These are phyloP conservation scores for Barnettozyma botsteinii DNA, from an alignment of 805 yeast genomes.

Conservation along the genomic window DNA sequence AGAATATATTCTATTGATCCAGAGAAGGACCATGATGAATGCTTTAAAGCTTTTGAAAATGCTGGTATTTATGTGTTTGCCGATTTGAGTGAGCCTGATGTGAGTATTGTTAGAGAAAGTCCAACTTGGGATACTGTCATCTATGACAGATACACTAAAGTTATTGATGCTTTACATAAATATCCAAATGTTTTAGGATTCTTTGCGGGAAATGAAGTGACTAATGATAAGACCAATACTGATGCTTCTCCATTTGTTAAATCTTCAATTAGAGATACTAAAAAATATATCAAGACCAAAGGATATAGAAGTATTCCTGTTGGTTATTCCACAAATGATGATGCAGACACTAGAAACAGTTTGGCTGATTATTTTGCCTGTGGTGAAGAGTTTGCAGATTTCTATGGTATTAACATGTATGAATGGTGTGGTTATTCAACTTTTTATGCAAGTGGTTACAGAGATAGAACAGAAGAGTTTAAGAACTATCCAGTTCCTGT, in stretches of 20 bases:
- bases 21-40: conserved; percentile 59
- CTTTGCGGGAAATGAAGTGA: conserved; percentile 97
- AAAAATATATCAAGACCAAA: conserved; percentile 60
- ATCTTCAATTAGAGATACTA: conserved; percentile 91
- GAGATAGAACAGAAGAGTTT: conserved; percentile 57
- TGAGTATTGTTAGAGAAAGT: conserved; percentile 66
- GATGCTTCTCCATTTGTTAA: conserved; percentile 91
- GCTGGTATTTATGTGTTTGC: conserved; percentile 91
- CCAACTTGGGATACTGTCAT: conserved; percentile 76
- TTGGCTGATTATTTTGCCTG: conserved; percentile 85
- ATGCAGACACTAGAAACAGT: conserved; percentile 66
- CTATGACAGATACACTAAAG: conserved; percentile 71
- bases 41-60: conserved; percentile 68
- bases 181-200: conserved; percentile 85
- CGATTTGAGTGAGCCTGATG: conserved; percentile 82
- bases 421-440: conserved; percentile 79
- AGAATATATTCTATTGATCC: conserved; percentile 87
- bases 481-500: conserved; percentile 61
- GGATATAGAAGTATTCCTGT: conserved; percentile 80
- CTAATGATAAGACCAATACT: conserved; percentile 77
- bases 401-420: conserved; percentile 82
- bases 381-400: conserved; percentile 62
- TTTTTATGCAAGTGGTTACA: conserved; percentile 60
- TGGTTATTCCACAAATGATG: conserved; percentile 93
- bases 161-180: conserved; percentile 71